These are phyloP conservation scores for Umbilicus rupestris DNA, from an alignment of 164 flowering plant genomes.

Conservation along the genomic window DNA sequence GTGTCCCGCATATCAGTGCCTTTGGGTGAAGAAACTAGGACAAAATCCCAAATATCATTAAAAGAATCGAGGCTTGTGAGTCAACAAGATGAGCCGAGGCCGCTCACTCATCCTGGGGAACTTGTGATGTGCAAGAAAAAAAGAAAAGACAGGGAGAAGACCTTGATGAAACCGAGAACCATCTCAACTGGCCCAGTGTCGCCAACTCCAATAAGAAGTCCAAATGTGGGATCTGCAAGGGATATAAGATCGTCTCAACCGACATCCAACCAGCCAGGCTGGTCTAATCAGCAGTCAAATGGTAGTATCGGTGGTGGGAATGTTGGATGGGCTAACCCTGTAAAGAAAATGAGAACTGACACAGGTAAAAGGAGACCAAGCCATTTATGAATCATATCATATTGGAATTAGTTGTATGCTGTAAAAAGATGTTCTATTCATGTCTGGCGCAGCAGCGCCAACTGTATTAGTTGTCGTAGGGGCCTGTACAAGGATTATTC, in stretches of 20 bases:
- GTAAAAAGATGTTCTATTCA: slow-evolving; percentile 13
- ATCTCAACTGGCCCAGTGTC: slow-evolving; percentile 46
- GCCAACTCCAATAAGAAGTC: slow-evolving; percentile 43
- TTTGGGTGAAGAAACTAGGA: slow-evolving; percentile 30
- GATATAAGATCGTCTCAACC: slow-evolving; percentile 27
- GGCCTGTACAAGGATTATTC: slow-evolving; percentile 10
- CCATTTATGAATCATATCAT: slow-evolving; percentile 39
- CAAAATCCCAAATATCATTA: slow-evolving; percentile 26
- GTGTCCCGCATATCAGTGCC: slow-evolving; percentile 25
- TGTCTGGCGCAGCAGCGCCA: neutral
- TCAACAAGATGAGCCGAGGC: slow-evolving; percentile 42
- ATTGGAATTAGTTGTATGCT: slow-evolving; percentile 15
- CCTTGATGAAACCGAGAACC: slow-evolving; percentile 37
- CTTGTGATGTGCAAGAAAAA: slow-evolving; percentile 93
- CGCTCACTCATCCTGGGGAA: slow-evolving; percentile 81
- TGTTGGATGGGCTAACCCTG: slow-evolving; percentile 92
- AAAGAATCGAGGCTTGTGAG: slow-evolving; percentile 51
- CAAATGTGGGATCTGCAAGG: slow-evolving; percentile 24
- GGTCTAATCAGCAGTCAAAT: slow-evolving; percentile 36
- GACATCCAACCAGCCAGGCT: slow-evolving; percentile 42
- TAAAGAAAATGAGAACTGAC: slow-evolving; percentile 87
- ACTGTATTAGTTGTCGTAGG: slow-evolving; percentile 5
- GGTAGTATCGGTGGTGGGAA: slow-evolving; percentile 31
- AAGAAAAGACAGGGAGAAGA: slow-evolving; percentile 89
- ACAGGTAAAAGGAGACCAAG: slow-evolving; percentile 83